Base-by-base conservation (phyloP, 2,329 filamentous ascomycete species). In the Fusarium incarnatum region DNA sequence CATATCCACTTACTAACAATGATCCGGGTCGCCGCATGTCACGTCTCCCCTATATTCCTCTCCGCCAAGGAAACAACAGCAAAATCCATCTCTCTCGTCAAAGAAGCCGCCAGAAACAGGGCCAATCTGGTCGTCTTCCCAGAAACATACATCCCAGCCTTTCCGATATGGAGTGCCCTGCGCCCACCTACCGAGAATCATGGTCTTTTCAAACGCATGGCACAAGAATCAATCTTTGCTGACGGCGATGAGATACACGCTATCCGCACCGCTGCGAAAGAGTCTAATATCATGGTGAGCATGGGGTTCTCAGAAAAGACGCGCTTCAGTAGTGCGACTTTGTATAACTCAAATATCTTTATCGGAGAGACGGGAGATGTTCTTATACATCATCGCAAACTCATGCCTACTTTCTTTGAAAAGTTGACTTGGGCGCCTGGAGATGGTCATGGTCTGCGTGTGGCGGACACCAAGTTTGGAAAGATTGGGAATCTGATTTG, bases 361-460 rank as follows among this genome's bases (percentile, higher is more conserved):
- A 84, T 88, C 45, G 77, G 77, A 1, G 64, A 72, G 3, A 63
- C 80, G 6, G 86, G 86, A 1, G 71, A 83, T 5, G 77, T 87
- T 3, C 60, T 85, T 3, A 80, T 84, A 0, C 85, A 87, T 58
- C 85, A 88, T 60, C 79, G 86, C 2, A 88, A 88, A 58, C 73
- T 88, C 2, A 80, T 86, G 73, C 84, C 86, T 0, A 88, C 86
- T 0, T 88, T 87, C 72, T 88, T 83, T 62, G 87, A 88, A 75
- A 88, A 87, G 67, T 68, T 88, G 23, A 85, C 82, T 0, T 88
- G 86, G 86, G 78, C 79, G 1, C 81, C 81, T 3, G 86, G 86
- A 0, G 86, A 88, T 68, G 86, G 86, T 0, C 59, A 82, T 28
- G 86, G 86, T 0, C 68, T 88, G 6, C 77, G 75, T 2, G 81